Percentiles rank a stretch among this genome's conserved stretches.
phyloP scores from a whole-genome alignment of 352 stramenopile species.

The Phytophthora podocarpi region DNA sequence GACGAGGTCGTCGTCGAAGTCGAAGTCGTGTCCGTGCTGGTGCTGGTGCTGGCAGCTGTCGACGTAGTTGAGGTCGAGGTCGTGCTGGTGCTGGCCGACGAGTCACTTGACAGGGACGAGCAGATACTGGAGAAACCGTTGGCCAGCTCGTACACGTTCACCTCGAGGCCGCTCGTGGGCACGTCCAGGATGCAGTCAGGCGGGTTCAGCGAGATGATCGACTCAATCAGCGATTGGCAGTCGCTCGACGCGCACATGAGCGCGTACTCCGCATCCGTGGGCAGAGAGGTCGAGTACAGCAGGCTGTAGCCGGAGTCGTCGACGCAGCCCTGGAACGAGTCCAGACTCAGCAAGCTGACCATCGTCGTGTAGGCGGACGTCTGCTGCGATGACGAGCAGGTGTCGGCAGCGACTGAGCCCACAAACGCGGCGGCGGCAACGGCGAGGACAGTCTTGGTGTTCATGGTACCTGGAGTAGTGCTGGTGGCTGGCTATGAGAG shows the following conservation, averaged over 20 bases:
- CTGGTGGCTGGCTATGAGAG: conserved; percentile 5
- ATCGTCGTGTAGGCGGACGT: conserved; percentile 38
- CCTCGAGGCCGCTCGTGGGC: conserved; percentile 29
- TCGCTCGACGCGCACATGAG: conserved; percentile 34
- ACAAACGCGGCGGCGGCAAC: conserved; percentile 22
- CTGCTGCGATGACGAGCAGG: conserved; percentile 22
- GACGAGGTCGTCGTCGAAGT: no score
- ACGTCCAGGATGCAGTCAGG: conserved; percentile 34
- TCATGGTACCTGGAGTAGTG: conserved; percentile 26
- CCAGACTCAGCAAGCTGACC: conserved; percentile 26
- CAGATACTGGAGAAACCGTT: conserved; percentile 20
- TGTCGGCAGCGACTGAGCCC: conserved; percentile 18
- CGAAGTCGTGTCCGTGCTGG: no score
- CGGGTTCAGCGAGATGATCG: conserved; percentile 25
- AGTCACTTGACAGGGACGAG: conserved; percentile 20
- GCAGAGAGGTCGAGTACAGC: conserved; percentile 34
- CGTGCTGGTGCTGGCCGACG: conserved; percentile 1
- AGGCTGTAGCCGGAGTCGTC: conserved; percentile 40
- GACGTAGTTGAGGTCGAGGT: conserved; percentile 2
- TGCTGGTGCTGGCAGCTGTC: conserved; percentile 3
- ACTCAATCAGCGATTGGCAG: conserved; percentile 32
- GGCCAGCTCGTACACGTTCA: conserved; percentile 25
- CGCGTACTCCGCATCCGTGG: conserved; percentile 30
- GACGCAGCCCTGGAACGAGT: conserved; percentile 30
- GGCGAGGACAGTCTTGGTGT: conserved; percentile 26